Conservation (phyloP, 2,329 filamentous ascomycete genomes). For the Exophiala sideris region DNA sequence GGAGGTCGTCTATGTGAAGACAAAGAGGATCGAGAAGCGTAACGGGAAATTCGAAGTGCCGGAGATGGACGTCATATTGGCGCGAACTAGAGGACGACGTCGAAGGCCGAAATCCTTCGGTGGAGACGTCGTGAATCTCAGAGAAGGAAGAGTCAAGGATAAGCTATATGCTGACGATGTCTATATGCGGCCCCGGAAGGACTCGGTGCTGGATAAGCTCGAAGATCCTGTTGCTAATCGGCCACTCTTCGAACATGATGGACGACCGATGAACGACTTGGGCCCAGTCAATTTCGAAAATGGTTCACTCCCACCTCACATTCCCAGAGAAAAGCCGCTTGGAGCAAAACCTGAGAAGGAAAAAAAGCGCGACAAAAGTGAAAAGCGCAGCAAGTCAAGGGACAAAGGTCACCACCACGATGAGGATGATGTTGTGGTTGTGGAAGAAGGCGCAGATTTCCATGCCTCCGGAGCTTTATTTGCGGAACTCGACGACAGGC, state of each 20-base stretch:
- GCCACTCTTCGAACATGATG: slow-evolving; percentile 20
- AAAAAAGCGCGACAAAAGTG: slow-evolving; percentile 19
- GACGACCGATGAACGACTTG: slow-evolving; percentile 21
- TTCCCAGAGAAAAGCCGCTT: slow-evolving; percentile 24
- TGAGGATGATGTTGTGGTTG: slow-evolving; percentile 13
- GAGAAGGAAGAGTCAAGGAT: slow-evolving; percentile 4
- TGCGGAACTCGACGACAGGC: slow-evolving; percentile 8
- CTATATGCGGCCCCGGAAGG: slow-evolving; percentile 16
- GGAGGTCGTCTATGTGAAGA: slow-evolving; percentile 22
- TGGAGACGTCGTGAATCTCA: slow-evolving; percentile 10
- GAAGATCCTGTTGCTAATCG: slow-evolving; percentile 24
- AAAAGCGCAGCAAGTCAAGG: slow-evolving; percentile 18
- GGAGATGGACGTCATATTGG: slow-evolving; percentile 25
- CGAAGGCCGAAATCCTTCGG: slow-evolving; percentile 10
- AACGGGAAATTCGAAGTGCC: slow-evolving; percentile 14
- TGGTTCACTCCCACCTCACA: slow-evolving; percentile 25
- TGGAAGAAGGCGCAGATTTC: slow-evolving; percentile 11
- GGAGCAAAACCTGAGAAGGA: slow-evolving; percentile 21
- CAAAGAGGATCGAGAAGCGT: slow-evolving; percentile 12
- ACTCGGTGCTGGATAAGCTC: slow-evolving; percentile 20
- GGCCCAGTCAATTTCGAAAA: slow-evolving; percentile 23
- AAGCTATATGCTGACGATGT: slow-evolving; percentile 13
- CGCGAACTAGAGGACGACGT: slow-evolving; percentile 5
- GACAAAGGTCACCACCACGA: slow-evolving; percentile 1
- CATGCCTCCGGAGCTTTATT: slow-evolving; percentile 7